phyloP scores from a whole-genome alignment of 1,139 yeast species.

The Pichia inconspicua region DNA sequence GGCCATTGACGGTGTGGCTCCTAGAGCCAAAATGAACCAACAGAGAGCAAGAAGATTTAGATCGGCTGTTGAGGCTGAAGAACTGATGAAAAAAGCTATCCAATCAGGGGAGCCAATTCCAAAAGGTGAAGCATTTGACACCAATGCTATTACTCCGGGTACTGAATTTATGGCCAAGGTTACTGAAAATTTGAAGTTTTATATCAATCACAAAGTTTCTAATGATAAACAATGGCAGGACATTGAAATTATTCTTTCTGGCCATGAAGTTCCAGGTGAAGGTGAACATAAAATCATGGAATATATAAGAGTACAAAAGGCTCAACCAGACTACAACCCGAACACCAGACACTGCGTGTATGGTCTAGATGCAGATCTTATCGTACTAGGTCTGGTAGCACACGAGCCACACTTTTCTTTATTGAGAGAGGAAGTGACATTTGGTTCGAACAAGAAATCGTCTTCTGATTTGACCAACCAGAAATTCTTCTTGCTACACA shows the following conservation, averaged over 20 bases:
- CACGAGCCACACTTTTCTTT: conserved; percentile 96
- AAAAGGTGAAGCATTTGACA: conserved; percentile 76
- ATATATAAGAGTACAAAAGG: conserved; percentile 74
- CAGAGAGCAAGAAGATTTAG: conserved; percentile 96
- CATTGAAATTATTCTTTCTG: conserved; percentile 76
- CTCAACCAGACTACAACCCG: conserved; percentile 68
- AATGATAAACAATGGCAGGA: conserved; percentile 90
- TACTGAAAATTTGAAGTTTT: conserved; percentile 77
- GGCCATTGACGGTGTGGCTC: conserved; percentile 99
- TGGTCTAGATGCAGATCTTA: conserved; percentile 96
- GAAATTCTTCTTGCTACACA: conserved; percentile 73
- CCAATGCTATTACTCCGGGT: conserved; percentile 95
- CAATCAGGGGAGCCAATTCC: conserved; percentile 57
- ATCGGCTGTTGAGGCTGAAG: conserved; percentile 90
- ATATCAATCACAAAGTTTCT: conserved; percentile 83
- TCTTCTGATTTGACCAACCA: conserved; percentile 65
- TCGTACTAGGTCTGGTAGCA: conserved; percentile 91
- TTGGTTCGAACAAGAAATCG: conserved; percentile 47
- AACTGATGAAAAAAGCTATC: conserved; percentile 57
- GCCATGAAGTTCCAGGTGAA: conserved; percentile 99
- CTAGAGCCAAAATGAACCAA: conserved; percentile 98
- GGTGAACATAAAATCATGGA: conserved; percentile 99
- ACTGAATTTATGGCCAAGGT: conserved; percentile 95
- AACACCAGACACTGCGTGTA: conserved; percentile 92
- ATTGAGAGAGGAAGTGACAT: conserved; percentile 90